Conservation (phyloP, 371 early-diverging fungal species). For the Funneliformis caledonium region DNA sequence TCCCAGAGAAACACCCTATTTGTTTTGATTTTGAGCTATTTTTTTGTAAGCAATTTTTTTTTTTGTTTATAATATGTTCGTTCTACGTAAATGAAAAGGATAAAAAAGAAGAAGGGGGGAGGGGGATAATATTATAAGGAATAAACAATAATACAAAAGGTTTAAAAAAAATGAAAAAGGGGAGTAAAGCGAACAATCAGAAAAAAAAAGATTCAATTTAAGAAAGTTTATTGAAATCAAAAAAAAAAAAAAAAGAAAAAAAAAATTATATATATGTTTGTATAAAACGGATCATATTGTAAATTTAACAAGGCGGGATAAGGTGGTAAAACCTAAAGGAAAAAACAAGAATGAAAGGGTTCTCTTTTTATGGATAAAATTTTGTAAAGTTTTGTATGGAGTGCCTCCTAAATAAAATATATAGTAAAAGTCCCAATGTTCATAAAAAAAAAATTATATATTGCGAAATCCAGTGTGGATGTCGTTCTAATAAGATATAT, state of each 20-base stretch:
- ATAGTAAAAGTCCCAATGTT: constrained; percentile 2
- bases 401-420: neutral
- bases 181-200: neutral
- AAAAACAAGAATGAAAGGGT: neutral
- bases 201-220: no score
- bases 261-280: neutral
- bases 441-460: neutral
- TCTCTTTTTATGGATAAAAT: neutral
- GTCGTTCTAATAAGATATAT: constrained; percentile 4
- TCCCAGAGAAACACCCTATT: no score
- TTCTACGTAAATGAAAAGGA: neutral
- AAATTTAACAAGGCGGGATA: neutral
- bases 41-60: no score
- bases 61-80: neutral
- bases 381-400: constrained; percentile 2
- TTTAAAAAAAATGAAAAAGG: neutral
- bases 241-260: no score
- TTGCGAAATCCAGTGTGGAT: neutral
- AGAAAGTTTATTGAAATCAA: no score
- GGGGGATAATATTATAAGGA: neutral
- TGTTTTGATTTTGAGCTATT: no score
- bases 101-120: neutral
- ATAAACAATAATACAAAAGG: neutral
- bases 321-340: neutral
- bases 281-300: neutral